Conservation (phyloP, 2,329 filamentous ascomycete species). For the Monosporascus sp. region DNA sequence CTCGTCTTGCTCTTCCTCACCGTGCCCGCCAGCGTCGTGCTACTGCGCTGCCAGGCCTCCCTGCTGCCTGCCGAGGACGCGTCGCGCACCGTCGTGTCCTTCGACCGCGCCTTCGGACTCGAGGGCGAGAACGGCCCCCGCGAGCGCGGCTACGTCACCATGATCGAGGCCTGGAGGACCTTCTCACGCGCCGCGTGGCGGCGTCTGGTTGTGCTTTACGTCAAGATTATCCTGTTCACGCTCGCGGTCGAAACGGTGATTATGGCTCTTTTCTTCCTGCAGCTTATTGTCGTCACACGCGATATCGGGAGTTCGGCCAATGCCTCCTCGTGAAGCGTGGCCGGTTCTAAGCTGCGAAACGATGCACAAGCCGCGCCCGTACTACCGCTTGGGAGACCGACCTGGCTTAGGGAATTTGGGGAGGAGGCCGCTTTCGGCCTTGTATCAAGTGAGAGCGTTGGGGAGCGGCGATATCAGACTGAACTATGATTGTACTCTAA, state of each 20-base stretch:
- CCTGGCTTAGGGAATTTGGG: too few species aligned
- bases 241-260: constrained; percentile 31
- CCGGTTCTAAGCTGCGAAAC: too few species aligned
- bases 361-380: too few species aligned
- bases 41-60: constrained; percentile 76
- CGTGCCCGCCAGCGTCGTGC: constrained; percentile 67
- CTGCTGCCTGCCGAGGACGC: constrained; percentile 66
- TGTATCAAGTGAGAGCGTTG: too few species aligned
- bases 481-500: too few species aligned
- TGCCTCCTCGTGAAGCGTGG: too few species aligned
- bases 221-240: constrained; percentile 59
- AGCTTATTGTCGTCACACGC: too few species aligned
- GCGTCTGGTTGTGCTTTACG: constrained; percentile 65
- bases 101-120: constrained; percentile 76
- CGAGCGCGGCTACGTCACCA: constrained; percentile 59
- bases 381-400: too few species aligned
- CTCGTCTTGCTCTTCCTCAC: constrained; percentile 54
- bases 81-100: constrained; percentile 69
- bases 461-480: too few species aligned
- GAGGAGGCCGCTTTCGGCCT: too few species aligned
- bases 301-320: too few species aligned
- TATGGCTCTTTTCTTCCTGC: too few species aligned
- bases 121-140: constrained; percentile 48
- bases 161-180: constrained; percentile 69
- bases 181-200: constrained; percentile 65